Evolutionary conservation across 2,329 filamentous ascomycete genomes (phyloP).

Genomic region (Boeremia lycopersici): DNA sequence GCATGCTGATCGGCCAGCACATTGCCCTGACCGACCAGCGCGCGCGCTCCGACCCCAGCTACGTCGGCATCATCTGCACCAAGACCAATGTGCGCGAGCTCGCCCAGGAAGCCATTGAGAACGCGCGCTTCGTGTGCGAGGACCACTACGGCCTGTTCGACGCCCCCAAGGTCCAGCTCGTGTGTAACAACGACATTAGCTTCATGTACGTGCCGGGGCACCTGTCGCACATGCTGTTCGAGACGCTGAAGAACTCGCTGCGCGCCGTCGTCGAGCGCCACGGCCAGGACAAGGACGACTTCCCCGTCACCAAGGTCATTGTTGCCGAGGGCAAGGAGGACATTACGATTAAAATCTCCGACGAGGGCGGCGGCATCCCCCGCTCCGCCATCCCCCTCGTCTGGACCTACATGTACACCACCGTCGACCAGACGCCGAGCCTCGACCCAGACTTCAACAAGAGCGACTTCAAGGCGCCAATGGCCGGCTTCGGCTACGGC

Average conservation of each 20-base stretch:
- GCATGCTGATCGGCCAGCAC: slow-evolving; percentile 98
- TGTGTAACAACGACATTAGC: slow-evolving; percentile 90
- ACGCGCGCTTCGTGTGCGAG: slow-evolving; percentile 98
- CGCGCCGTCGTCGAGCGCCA: slow-evolving; percentile 95
- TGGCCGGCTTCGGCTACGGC: slow-evolving; percentile 99
- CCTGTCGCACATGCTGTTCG: slow-evolving; percentile 98
- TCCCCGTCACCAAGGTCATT: slow-evolving; percentile 95
- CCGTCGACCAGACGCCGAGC: slow-evolving; percentile 92
- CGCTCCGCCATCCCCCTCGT: slow-evolving; percentile 91
- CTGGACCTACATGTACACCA: slow-evolving; percentile 99
- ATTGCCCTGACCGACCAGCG: slow-evolving; percentile 95
- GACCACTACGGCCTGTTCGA: slow-evolving; percentile 98
- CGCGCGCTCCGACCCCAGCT: slow-evolving; percentile 85
- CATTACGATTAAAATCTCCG: slow-evolving; percentile 97
- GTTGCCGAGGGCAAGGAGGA: slow-evolving; percentile 98
- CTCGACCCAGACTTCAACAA: slow-evolving; percentile 98
- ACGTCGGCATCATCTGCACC: slow-evolving; percentile 98
- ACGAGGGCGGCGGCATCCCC: slow-evolving; percentile 95
- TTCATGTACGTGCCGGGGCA: slow-evolving; percentile 99
- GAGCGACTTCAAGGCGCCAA: slow-evolving; percentile 98
- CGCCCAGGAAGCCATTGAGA: slow-evolving; percentile 96
- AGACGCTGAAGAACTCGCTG: slow-evolving; percentile 97
- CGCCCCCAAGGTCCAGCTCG: slow-evolving; percentile 92
- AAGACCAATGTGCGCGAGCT: slow-evolving; percentile 96
- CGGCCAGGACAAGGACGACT: slow-evolving; percentile 92